Evolutionary conservation across 2,329 filamentous ascomycete species (phyloP).

Genomic region (Fusarium buxicola): DNA sequence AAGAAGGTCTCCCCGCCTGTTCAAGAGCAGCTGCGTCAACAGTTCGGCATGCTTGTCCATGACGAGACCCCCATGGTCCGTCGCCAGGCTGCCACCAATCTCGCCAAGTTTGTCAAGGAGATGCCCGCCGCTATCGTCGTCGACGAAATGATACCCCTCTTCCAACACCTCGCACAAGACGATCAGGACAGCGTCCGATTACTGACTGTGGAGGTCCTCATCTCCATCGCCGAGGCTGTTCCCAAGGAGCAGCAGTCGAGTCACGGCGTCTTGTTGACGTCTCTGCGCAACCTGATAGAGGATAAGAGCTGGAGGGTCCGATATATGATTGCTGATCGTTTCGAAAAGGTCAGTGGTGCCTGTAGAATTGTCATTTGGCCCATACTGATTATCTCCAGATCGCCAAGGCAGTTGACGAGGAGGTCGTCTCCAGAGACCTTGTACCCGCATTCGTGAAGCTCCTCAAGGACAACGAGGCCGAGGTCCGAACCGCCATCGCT

Average conservation of each 20-base stretch:
- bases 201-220: slow-evolving; percentile 94
- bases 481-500: slow-evolving; percentile 95
- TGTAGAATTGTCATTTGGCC: slow-evolving; percentile 48
- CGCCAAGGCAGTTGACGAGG: slow-evolving; percentile 97
- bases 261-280: slow-evolving; percentile 91
- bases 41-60: slow-evolving; percentile 93
- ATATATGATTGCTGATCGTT: slow-evolving; percentile 99
- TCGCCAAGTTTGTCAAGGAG: slow-evolving; percentile 97
- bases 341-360: slow-evolving; percentile 77
- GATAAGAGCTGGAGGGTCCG: slow-evolving; percentile 99
- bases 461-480: slow-evolving; percentile 96
- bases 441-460: slow-evolving; percentile 98
- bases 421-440: slow-evolving; percentile 92
- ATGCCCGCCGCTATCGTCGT: slow-evolving; percentile 93
- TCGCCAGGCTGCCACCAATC: slow-evolving; percentile 94
- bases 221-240: slow-evolving; percentile 95
- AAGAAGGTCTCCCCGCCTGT: slow-evolving; percentile 87
- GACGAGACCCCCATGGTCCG: slow-evolving; percentile 99
- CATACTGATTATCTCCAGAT: slow-evolving; percentile 68
- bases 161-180: slow-evolving; percentile 95
- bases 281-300: slow-evolving; percentile 92
- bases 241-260: slow-evolving; percentile 98
- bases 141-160: slow-evolving; percentile 98
- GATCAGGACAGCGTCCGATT: slow-evolving; percentile 98
- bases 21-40: slow-evolving; percentile 90